Evolutionary conservation across 371 early-diverging fungal species (phyloP).

Genomic region (Mucor racemosus): DNA sequence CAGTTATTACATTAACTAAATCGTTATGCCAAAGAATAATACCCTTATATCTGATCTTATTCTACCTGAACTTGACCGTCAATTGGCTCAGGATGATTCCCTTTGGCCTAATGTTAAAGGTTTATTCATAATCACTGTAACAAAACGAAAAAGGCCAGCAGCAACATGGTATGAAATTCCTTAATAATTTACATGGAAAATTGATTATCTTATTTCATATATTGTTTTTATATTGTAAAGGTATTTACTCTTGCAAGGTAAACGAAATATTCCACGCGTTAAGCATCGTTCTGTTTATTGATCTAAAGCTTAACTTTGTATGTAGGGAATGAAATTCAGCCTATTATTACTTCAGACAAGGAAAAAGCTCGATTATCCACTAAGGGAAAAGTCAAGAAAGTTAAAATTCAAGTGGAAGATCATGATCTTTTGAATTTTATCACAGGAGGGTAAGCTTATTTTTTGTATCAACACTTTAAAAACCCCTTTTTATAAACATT

Average conservation of each 20-base stretch:
- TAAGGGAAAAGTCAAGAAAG: conserved; percentile 35
- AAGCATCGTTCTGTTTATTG: background rate
- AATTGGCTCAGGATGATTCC: conserved; percentile 37
- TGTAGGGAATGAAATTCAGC: conserved; percentile 32
- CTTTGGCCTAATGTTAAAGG: conserved; percentile 55
- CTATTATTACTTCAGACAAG: conserved; percentile 39
- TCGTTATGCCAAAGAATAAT: conserved; percentile 6
- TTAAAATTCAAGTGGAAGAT: conserved; percentile 51
- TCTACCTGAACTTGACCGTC: conserved; percentile 53
- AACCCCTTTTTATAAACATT: background rate
- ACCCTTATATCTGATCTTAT: conserved; percentile 32
- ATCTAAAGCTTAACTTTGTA: background rate
- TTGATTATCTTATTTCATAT: background rate
- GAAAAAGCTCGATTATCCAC: conserved; percentile 23
- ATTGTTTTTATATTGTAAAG: conserved; percentile 13
- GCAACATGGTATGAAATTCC: conserved; percentile 41
- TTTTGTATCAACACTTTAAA: background rate
- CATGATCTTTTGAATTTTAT: conserved; percentile 47
- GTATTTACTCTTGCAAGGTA: conserved; percentile 50
- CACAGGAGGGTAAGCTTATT: conserved; percentile 26
- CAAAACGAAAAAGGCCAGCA: conserved; percentile 36
- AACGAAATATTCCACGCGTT: background rate
- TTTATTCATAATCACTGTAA: conserved; percentile 46
- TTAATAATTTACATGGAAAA: background rate
- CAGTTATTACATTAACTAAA: background rate